phyloP scores from a whole-genome alignment of 345 rosid genomes.

The Eutrema yunnanense region DNA sequence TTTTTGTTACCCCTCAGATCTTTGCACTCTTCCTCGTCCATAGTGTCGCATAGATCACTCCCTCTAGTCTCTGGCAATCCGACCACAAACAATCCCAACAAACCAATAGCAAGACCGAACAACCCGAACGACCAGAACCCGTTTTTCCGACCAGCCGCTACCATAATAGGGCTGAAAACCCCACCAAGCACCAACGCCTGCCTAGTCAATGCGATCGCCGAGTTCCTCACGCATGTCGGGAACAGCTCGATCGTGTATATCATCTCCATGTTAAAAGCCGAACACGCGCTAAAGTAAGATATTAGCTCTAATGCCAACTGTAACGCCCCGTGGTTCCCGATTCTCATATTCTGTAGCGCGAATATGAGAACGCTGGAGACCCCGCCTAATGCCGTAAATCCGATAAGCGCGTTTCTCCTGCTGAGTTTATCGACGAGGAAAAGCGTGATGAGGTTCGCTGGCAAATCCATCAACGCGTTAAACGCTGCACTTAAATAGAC shows the following conservation, averaged over 20 bases:
- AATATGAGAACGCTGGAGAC: slow-evolving; percentile 38
- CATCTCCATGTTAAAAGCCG: slow-evolving; percentile 34
- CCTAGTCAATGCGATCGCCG: slow-evolving; percentile 56
- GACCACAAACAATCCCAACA: slow-evolving; percentile 46
- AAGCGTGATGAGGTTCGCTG: slow-evolving; percentile 41
- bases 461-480: slow-evolving; percentile 66
- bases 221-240: slow-evolving; percentile 59
- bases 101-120: slow-evolving; percentile 50
- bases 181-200: slow-evolving; percentile 58
- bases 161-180: slow-evolving; percentile 48
- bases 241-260: slow-evolving; percentile 60
- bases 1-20: neutral
- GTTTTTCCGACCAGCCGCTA: slow-evolving; percentile 44
- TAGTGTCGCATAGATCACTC: slow-evolving; percentile 41
- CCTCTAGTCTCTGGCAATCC: slow-evolving; percentile 64
- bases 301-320: slow-evolving; percentile 52
- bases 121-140: slow-evolving; percentile 44
- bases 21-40: slow-evolving; percentile 58
- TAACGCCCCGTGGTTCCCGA: neutral
- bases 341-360: slow-evolving; percentile 23
- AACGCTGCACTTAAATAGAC: slow-evolving; percentile 55
- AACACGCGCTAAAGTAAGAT: slow-evolving; percentile 53
- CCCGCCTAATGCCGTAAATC: slow-evolving; percentile 40
- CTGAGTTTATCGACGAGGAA: slow-evolving; percentile 39
- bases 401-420: slow-evolving; percentile 36